Conservation (phyloP, 73 alveolate species). For the Paramecium tetraurelia region DNA sequence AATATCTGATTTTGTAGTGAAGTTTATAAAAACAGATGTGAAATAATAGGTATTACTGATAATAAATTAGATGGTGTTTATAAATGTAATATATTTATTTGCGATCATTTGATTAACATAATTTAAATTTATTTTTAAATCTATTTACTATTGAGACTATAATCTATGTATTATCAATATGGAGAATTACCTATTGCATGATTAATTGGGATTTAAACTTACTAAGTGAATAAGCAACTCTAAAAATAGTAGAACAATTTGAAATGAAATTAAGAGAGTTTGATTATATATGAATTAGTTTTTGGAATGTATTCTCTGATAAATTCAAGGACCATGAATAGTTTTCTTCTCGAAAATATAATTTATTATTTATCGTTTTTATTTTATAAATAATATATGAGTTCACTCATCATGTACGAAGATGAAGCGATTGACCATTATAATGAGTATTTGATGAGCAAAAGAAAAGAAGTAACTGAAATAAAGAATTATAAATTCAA, state of each 20-base stretch:
- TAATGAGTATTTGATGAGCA: neutral
- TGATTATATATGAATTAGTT: neutral
- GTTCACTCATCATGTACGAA: neutral
- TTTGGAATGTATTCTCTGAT: neutral
- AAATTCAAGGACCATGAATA: neutral
- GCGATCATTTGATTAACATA: neutral
- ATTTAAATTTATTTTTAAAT: no score
- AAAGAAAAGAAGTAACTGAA: conserved; percentile 3
- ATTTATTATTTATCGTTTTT: neutral
- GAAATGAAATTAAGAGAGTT: neutral
- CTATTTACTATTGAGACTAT: neutral
- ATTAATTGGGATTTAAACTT: no score
- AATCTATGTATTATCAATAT: no score
- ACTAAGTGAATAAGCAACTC: neutral
- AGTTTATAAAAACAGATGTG: neutral
- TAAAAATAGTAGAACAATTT: neutral
- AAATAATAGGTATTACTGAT: neutral
- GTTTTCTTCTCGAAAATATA: neutral
- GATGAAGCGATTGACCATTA: neutral
- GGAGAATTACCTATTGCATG: neutral
- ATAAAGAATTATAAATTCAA: conserved; percentile 24
- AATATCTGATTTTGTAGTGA: neutral
- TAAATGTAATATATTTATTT: no score
- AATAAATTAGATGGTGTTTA: no score
- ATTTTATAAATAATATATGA: neutral